Evolutionary conservation across 2,329 filamentous ascomycete genomes (phyloP), one percentile per base, ranked within the genome.

Genomic region (Mollisiaceae sp.): DNA sequence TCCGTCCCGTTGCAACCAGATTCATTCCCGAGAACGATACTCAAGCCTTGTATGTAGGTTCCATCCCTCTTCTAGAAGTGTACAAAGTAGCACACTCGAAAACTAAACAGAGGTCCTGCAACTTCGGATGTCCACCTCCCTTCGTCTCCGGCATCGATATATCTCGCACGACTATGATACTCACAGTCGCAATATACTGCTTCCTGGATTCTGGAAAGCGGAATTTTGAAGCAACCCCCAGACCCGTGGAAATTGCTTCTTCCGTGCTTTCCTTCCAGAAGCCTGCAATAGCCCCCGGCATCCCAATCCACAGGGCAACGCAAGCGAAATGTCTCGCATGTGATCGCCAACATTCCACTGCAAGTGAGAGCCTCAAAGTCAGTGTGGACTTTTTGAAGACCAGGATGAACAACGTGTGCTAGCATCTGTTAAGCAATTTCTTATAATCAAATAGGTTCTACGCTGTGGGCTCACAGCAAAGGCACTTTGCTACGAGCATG

Each of bases 281-380:
- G 59, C 63, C 45, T 15, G 41, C 41, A 43, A 32, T 5, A 57
- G 57, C 45, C 18, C 18, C 32, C 18, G 52, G 47, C 12, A 6
- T 20, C 9, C 20, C 18, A 11, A 38, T 50, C 22, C 35, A 35
- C 32, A 54, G 50, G 50, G 50, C 50, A n/a, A 15, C 12, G 18
- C 8, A 24, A 24, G 35, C 32, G 20, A 43, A 52, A 66, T 67
- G 65, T 63, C 67, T 66, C 66, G 67, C 67, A 69, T 69, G 65
- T 69, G 67, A 69, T 69, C 65, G 62, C 52, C 67, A 65, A 54
- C 22, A 18, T 35, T 54, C 50, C 24, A 24, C 22, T 54, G 50
- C 50, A 35, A 24, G 50, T 35, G 50, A 32, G 50, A 54, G 50
- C 50, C 50, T 54, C 50, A 54, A 32, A 8, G 50, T 54, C 14